A percentile compares a stretch with the other conserved stretches of the same genome.
Conservation (phyloP, 176 grass and related monocot species). For the Dendrocalamus sinicus region DNA sequence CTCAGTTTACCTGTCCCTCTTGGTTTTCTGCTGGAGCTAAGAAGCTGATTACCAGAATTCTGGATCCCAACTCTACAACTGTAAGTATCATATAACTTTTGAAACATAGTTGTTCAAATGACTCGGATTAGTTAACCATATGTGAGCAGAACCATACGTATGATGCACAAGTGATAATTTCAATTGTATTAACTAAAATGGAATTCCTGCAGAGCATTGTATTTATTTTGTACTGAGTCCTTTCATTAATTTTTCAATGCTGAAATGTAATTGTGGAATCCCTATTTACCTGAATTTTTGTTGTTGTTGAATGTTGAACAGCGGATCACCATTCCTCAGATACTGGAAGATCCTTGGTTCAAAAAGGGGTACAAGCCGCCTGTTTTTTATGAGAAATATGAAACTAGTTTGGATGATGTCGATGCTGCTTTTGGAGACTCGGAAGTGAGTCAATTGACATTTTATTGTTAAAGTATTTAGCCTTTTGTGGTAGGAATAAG, state of each 20-base stretch:
- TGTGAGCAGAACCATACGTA: not conserved
- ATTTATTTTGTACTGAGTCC: not conserved
- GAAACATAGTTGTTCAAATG: not conserved
- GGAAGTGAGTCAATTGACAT: constrained; percentile 69
- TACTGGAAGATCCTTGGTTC: constrained; percentile 98
- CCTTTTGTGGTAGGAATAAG: constrained; percentile 9
- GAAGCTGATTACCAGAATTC: constrained; percentile 81
- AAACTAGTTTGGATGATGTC: constrained; percentile 82
- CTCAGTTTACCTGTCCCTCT: constrained; percentile 78
- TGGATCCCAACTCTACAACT: constrained; percentile 79
- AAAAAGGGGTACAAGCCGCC: constrained; percentile 89
- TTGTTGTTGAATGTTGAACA: constrained; percentile 44
- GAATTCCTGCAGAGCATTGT: not conserved
- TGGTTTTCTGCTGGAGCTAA: constrained; percentile 93
- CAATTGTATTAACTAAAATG: not conserved
- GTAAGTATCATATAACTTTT: constrained; percentile 58
- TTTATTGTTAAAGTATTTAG: constrained; percentile 39
- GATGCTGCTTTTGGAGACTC: constrained; percentile 95
- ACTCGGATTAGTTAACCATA: not conserved
- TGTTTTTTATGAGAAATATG: constrained; percentile 77
- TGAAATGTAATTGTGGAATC: constrained; percentile 13
- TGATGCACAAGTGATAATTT: not conserved
- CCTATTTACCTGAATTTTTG: constrained; percentile 19
- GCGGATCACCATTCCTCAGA: constrained; percentile 83
- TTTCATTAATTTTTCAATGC: constrained; percentile 16